Evolutionary conservation across 2,329 filamentous ascomycete species (phyloP).

Genomic region (Penicillium sp.): DNA sequence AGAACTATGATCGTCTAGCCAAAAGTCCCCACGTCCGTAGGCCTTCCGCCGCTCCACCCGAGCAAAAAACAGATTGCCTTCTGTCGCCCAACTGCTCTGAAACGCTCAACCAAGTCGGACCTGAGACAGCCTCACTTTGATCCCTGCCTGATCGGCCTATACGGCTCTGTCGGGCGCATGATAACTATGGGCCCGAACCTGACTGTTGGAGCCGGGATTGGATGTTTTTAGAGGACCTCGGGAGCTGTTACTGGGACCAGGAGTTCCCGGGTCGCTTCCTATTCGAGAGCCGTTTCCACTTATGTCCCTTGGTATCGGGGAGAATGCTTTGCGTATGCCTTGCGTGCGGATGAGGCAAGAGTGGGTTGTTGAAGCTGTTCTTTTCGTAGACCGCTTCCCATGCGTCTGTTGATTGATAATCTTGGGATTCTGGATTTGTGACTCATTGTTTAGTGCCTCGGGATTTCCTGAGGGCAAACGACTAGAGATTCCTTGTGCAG

Average conservation of each 20-base stretch:
- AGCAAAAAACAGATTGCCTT: neutral
- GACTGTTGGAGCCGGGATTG: neutral
- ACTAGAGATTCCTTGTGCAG: neutral
- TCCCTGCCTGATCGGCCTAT: conserved; percentile 12
- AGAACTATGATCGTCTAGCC: neutral
- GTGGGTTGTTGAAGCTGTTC: neutral
- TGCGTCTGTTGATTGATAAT: neutral
- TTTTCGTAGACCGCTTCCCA: conserved; percentile 1
- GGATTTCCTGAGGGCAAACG: neutral
- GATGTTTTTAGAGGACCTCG: neutral
- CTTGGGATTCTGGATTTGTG: neutral
- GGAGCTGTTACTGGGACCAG: neutral
- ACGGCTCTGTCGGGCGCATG: neutral
- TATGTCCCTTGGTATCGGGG: neutral
- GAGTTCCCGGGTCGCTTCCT: neutral
- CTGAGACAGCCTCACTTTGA: conserved; percentile 18
- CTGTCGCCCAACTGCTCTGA: conserved; percentile 15
- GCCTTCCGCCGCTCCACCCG: neutral
- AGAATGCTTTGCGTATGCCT: neutral
- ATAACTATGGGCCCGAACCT: neutral
- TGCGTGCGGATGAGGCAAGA: neutral
- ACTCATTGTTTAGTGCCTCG: neutral
- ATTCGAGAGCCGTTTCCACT: neutral
- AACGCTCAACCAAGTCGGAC: conserved; percentile 3
- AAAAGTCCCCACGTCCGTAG: neutral